Evolutionary conservation across 1,284 basidiomycete species (phyloP).

Genomic region (Moniliophthora roreri): DNA sequence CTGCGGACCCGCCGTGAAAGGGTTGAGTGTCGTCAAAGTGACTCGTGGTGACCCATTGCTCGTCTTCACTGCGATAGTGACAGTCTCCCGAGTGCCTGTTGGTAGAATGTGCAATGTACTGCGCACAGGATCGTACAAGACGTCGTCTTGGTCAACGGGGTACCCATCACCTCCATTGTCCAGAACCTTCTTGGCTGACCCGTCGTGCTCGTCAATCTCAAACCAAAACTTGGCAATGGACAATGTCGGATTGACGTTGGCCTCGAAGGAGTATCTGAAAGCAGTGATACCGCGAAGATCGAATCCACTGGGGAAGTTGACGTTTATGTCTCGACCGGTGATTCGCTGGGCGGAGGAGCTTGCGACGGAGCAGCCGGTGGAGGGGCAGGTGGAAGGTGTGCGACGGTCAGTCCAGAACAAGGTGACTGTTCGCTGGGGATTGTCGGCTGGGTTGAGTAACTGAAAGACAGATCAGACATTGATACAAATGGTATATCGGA

Average conservation of each 20-base stretch:
- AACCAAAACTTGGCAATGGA: slow-evolving; percentile 10
- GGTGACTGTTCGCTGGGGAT: background rate
- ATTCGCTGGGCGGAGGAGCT: background rate
- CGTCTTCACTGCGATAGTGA: background rate
- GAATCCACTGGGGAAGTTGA: background rate
- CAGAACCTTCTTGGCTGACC: background rate
- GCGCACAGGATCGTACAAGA: background rate
- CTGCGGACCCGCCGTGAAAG: background rate
- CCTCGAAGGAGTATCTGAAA: slow-evolving; percentile 2
- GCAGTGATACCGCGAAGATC: background rate
- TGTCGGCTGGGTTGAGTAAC: background rate
- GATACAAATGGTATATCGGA: too few relatives aligned
- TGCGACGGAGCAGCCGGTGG: slow-evolving; percentile 3
- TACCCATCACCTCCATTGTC: slow-evolving; percentile 5
- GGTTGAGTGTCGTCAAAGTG: background rate
- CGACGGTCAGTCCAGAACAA: slow-evolving; percentile 8
- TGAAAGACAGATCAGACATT: background rate
- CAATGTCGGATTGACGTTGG: slow-evolving; percentile 1
- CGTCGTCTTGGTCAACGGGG: slow-evolving; percentile 7
- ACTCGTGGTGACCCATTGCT: background rate
- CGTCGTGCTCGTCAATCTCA: slow-evolving; percentile 8
- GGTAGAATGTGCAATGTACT: background rate
- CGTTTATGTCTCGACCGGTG: background rate
- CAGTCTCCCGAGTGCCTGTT: background rate
- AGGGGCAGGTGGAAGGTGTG: slow-evolving; percentile 3